Conservation (phyloP, 2,329 filamentous ascomycete species). For the Emmonsia crescens region DNA sequence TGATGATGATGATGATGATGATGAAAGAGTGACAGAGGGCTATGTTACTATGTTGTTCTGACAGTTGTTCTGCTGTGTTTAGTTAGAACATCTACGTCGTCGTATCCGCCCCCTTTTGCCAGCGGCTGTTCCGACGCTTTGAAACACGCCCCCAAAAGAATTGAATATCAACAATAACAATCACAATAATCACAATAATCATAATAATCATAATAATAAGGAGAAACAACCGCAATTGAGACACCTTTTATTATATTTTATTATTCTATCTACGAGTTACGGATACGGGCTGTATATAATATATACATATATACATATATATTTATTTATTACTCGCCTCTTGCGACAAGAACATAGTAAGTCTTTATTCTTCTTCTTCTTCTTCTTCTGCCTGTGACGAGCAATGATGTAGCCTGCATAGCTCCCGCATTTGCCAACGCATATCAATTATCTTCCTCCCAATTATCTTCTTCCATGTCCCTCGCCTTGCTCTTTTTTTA, state of each 20-base stretch:
- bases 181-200: not conserved
- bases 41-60: not conserved
- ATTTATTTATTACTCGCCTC: not conserved
- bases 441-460: too few relatives aligned
- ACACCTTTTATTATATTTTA: not conserved
- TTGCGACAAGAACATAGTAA: not conserved
- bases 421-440: constrained; percentile 1
- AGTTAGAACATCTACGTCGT: not conserved
- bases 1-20: too few relatives aligned
- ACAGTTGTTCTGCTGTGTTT: not conserved
- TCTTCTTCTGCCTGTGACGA: not conserved
- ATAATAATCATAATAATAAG: not conserved
- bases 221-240: not conserved
- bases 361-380: not conserved
- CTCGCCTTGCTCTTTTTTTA: not conserved
- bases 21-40: too few relatives aligned
- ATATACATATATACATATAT: too few relatives aligned
- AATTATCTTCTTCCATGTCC: not conserved
- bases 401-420: constrained; percentile 2
- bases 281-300: too few relatives aligned
- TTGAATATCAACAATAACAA: not conserved
- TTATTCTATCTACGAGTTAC: not conserved
- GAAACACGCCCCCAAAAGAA: not conserved
- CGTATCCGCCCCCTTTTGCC: not conserved
- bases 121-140: not conserved